Evolutionary conservation across 2,329 filamentous ascomycete genomes (phyloP).

Genomic region (Cladobotryum protrusum): DNA sequence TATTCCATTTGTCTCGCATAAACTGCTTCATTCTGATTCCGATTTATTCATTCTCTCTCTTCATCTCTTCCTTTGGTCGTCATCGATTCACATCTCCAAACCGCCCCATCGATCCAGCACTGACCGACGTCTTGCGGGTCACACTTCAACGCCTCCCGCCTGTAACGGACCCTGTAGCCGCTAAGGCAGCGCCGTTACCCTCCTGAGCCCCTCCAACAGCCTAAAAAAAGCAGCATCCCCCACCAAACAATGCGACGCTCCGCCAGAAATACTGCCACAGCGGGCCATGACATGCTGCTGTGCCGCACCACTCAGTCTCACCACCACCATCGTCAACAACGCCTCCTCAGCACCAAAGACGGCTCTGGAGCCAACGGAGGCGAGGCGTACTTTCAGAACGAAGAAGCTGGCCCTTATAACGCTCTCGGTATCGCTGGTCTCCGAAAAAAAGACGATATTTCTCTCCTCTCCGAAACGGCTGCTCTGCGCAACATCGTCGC

Average conservation of each 20-base stretch:
- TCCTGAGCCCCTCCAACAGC: background rate
- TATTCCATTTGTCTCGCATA: too few relatives aligned
- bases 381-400: conserved; percentile 8
- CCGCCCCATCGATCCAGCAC: too few relatives aligned
- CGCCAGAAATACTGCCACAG: conserved; percentile 7
- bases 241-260: conserved; percentile 4
- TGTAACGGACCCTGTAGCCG: background rate
- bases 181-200: background rate
- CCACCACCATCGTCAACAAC: background rate
- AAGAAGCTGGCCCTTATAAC: conserved; percentile 23
- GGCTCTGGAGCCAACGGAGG: background rate
- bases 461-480: conserved; percentile 2
- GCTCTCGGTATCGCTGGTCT: conserved; percentile 16
- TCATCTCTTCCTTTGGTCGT: too few relatives aligned
- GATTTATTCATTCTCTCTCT: too few relatives aligned
- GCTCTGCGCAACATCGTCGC: background rate
- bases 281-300: conserved; percentile 8
- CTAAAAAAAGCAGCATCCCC: background rate
- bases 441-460: conserved; percentile 22
- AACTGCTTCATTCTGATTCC: too few relatives aligned
- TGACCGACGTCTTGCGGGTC: too few relatives aligned
- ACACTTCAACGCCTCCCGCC: too few relatives aligned
- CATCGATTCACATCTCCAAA: too few relatives aligned
- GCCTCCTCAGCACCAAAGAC: background rate
- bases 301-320: background rate